These are phyloP conservation scores for Jacaranda mimosifolia DNA, from an alignment of 257 asterid species.

Conservation along the genomic window DNA sequence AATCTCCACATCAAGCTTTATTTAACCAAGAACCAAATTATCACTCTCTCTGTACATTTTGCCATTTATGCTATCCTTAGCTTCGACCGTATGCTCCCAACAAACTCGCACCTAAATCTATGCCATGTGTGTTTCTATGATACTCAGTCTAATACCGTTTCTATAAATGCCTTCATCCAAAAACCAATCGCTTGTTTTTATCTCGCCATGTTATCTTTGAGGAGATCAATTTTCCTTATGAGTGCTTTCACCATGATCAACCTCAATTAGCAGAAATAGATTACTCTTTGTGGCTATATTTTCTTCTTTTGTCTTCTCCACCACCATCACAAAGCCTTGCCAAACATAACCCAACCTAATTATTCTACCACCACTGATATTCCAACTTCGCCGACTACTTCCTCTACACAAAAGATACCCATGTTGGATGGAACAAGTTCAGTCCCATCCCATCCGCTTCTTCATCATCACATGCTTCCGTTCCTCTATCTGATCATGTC, in stretches of 20 bases:
- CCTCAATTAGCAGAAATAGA: background rate
- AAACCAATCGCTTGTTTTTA: background rate
- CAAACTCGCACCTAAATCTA: background rate
- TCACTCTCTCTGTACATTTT: background rate
- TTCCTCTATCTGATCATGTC: background rate
- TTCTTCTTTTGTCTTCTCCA: background rate
- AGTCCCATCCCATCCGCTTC: background rate
- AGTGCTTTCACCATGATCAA: background rate
- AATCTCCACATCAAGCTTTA: background rate
- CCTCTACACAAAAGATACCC: background rate
- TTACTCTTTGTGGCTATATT: background rate
- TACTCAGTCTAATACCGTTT: background rate
- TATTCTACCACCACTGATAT: background rate
- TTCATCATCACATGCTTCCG: background rate
- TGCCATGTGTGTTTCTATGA: background rate
- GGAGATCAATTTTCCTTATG: background rate
- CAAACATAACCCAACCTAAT: background rate
- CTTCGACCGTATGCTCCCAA: background rate
- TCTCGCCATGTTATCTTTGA: background rate
- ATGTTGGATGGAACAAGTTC: background rate
- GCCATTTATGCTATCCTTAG: background rate
- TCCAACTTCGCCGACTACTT: background rate
- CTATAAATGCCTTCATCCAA: background rate
- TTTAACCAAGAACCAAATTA: background rate
- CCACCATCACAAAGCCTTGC: background rate